Percentiles rank a stretch among this genome's conserved stretches.
phyloP scores from a whole-genome alignment of 1,139 yeast species.

The Kazachstania sp. region DNA sequence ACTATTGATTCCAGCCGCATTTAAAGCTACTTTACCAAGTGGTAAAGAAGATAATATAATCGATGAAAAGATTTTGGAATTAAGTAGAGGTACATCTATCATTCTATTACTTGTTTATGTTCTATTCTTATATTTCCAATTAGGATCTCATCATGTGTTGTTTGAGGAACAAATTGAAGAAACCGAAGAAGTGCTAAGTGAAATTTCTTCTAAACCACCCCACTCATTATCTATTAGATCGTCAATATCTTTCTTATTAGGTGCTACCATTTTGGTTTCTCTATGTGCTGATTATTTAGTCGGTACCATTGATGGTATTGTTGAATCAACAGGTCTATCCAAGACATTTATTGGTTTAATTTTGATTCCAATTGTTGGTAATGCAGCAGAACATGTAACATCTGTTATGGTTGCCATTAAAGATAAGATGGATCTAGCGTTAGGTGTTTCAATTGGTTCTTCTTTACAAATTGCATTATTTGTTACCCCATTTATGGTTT shows the following conservation, averaged over 20 bases:
- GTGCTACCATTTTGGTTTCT: constrained; percentile 72
- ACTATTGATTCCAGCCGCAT: constrained; percentile 88
- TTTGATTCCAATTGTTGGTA: constrained; percentile 92
- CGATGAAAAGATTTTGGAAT: constrained; percentile 50
- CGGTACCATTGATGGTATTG: constrained; percentile 85
- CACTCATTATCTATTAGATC: constrained; percentile 21
- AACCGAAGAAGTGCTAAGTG: constrained; percentile 30
- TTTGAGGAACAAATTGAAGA: constrained; percentile 42
- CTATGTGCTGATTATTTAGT: constrained; percentile 90
- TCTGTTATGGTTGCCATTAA: constrained; percentile 92
- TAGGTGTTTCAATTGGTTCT: constrained; percentile 96
- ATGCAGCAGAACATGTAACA: constrained; percentile 97
- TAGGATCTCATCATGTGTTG: constrained; percentile 68
- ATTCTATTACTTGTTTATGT: constrained; percentile 71
- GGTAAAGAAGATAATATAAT: constrained; percentile 33
- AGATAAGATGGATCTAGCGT: constrained; percentile 94
- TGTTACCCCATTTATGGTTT: constrained; percentile 90
- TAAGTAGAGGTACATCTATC: constrained; percentile 82
- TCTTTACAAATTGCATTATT: constrained; percentile 91
- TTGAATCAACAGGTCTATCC: constrained; percentile 72
- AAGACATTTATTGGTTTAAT: constrained; percentile 93
- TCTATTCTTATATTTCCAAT: constrained; percentile 75
- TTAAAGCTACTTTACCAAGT: constrained; percentile 70
- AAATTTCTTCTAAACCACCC: constrained; percentile 15
- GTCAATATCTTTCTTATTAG: constrained; percentile 35